Evolutionary conservation across 2,329 filamentous ascomycete species (phyloP), one percentile per base, ranked within the genome.

Genomic region (Fusarium sororula): DNA sequence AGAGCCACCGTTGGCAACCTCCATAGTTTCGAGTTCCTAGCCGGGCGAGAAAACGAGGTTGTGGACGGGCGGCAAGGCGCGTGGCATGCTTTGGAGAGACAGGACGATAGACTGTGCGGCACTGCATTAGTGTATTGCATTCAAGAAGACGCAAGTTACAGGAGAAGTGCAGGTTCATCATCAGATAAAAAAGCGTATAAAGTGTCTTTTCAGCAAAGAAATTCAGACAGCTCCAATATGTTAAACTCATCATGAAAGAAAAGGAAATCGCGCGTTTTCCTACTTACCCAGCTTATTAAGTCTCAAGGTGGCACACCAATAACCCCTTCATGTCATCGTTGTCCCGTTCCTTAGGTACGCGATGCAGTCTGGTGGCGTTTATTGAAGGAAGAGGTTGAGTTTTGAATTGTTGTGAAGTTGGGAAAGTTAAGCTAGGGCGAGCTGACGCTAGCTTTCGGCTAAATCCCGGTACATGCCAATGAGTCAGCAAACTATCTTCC

Each of bases 161-260:
- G 42, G 12, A 39, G 42, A 45, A 45, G 32, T 58, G 50, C 24
- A 56, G 24, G 20, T 72, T 55, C 65, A 75, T 70, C 59, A 75
- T 82, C 82, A 85, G 84, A 80, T 78, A 79, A 79, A 81, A 82
- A 88, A 85, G 87, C 89, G 89, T 91, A 91, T 88, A 81, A 86
- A 82, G 83, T 82, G 79, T 80, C 80, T 85, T 87, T 85, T 93
- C 91, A 88, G 86, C 90, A 92, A 75, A 84, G 81, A 82, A 85
- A 89, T 83, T 88, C 84, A 90, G 92, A 94, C 91, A 93, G 92
- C 92, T 94, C 92, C 92, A 94, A 93, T 93, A 92, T 63, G 85
- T 80, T 79, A 74, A 79, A 75, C 77, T 84, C 85, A 87, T 88
- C 86, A 88, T 73, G 71, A 80, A 79, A 69, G 37, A n/a, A 38